Conservation (phyloP, 2,329 filamentous ascomycete species). For the Ophiocordyceps unilateralis region DNA sequence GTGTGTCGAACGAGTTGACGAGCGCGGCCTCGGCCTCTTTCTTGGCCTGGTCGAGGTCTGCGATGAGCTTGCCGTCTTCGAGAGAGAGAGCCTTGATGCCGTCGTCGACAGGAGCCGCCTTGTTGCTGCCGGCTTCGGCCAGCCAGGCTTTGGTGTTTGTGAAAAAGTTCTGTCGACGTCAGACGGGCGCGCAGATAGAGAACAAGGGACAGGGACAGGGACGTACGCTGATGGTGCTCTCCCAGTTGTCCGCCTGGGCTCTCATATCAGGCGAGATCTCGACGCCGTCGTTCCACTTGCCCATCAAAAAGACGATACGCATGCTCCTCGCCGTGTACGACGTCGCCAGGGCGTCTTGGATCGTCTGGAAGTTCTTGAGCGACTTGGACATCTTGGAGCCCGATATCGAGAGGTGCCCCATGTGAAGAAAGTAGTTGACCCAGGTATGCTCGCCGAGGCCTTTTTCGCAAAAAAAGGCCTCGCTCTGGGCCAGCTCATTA, state of each 20-base stretch:
- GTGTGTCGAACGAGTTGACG: slow-evolving; percentile 77
- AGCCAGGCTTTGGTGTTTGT: slow-evolving; percentile 37
- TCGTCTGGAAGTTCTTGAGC: slow-evolving; percentile 90
- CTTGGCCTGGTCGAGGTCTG: slow-evolving; percentile 34
- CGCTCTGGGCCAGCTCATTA: slow-evolving; percentile 80
- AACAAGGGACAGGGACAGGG: neutral
- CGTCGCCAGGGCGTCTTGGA: slow-evolving; percentile 57
- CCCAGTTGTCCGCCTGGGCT: slow-evolving; percentile 59
- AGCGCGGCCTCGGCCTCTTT: slow-evolving; percentile 41
- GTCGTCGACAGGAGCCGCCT: slow-evolving; percentile 18
- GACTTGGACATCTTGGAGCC: slow-evolving; percentile 95
- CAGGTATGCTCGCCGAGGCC: slow-evolving; percentile 47
- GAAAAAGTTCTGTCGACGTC: slow-evolving; percentile 34
- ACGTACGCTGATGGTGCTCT: slow-evolving; percentile 52
- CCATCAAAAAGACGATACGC: slow-evolving; percentile 74
- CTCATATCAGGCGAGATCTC: slow-evolving; percentile 79
- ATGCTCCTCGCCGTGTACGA: slow-evolving; percentile 63
- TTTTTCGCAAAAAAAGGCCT: slow-evolving; percentile 56
- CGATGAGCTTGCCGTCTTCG: slow-evolving; percentile 15
- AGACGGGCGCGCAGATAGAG: slow-evolving; percentile 2
- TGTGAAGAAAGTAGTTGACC: slow-evolving; percentile 94
- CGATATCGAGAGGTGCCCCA: slow-evolving; percentile 73
- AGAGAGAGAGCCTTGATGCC: slow-evolving; percentile 22
- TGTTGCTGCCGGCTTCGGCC: slow-evolving; percentile 23
- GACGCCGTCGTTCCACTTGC: slow-evolving; percentile 78